These are phyloP conservation scores for Amauroascus verrucosus DNA, from an alignment of 2,329 filamentous ascomycete genomes.

Conservation along the genomic window DNA sequence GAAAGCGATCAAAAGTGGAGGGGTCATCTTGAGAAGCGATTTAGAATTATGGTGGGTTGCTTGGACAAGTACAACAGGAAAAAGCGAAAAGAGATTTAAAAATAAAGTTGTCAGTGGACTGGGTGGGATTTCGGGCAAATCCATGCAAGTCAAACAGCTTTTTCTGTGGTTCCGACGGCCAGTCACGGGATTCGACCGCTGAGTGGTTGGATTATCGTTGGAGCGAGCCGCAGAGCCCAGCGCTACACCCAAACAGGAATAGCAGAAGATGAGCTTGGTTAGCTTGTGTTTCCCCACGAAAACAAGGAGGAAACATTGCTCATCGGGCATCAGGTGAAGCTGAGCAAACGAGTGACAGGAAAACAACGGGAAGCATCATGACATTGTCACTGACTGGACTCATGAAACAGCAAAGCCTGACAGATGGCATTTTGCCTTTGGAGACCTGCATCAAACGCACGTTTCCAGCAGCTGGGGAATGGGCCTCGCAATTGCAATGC, in stretches of 20 bases:
- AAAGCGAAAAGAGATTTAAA: slow-evolving; percentile 7
- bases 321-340: neutral
- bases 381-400: too few species aligned
- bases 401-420: neutral
- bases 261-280: neutral
- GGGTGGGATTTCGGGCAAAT: slow-evolving; percentile 10
- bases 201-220: slow-evolving; percentile 10
- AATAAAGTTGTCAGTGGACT: slow-evolving; percentile 10
- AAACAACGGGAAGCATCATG: neutral
- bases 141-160: slow-evolving; percentile 7
- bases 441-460: too few species aligned
- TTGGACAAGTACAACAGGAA: neutral
- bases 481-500: neutral
- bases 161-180: neutral
- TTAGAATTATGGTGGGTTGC: slow-evolving; percentile 2
- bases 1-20: slow-evolving; percentile 4
- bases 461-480: neutral
- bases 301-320: too few species aligned
- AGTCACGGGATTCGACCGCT: neutral
- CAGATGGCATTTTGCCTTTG: neutral
- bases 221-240: neutral
- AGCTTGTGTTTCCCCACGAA: neutral
- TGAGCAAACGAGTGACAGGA: too few species aligned
- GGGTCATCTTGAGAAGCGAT: slow-evolving; percentile 5
- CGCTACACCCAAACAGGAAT: slow-evolving; percentile 1